A percentile compares a stretch with the other conserved stretches of the same genome.
Evolutionary conservation across 176 grass and related monocot genomes (phyloP).

Genomic region (Themeda triandra): DNA sequence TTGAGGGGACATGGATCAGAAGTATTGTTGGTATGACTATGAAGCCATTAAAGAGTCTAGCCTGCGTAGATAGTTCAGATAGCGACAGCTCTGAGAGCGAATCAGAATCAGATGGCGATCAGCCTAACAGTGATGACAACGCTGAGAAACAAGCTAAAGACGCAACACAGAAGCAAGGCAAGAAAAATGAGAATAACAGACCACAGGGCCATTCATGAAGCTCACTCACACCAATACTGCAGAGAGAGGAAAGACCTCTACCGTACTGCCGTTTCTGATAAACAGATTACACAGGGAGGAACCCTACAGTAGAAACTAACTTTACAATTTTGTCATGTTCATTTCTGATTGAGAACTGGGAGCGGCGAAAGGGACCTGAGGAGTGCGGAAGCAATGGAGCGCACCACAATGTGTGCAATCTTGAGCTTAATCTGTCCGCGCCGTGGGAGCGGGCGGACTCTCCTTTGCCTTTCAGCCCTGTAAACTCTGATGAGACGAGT

Average conservation of each 20-base stretch:
- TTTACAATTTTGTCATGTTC: background rate
- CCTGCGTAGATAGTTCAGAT: slow-evolving; percentile 10
- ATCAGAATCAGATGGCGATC: background rate
- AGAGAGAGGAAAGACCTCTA: slow-evolving; percentile 33
- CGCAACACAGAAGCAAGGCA: background rate
- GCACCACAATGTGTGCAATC: slow-evolving; percentile 41
- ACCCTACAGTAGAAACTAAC: slow-evolving; percentile 23
- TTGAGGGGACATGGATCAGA: slow-evolving; percentile 32
- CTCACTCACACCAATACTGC: background rate
- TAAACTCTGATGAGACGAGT: slow-evolving; percentile 18
- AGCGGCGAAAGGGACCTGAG: slow-evolving; percentile 27
- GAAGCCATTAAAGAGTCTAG: slow-evolving; percentile 42
- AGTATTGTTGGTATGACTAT: slow-evolving; percentile 39
- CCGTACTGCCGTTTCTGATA: slow-evolving; percentile 23
- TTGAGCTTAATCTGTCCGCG: slow-evolving; percentile 52
- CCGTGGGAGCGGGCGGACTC: slow-evolving; percentile 10
- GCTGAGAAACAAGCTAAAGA: background rate
- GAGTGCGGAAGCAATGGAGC: slow-evolving; percentile 35
- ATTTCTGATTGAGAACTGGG: slow-evolving; percentile 40
- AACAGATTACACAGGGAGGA: background rate
- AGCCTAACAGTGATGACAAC: background rate
- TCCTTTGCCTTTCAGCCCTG: slow-evolving; percentile 26
- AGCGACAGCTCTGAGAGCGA: slow-evolving; percentile 27
- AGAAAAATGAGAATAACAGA: slow-evolving; percentile 9
- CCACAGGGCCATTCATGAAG: slow-evolving; percentile 18